These are phyloP conservation scores for Astrocystis sublimbata DNA, from an alignment of 495 filamentous ascomycete species.

Conservation along the genomic window DNA sequence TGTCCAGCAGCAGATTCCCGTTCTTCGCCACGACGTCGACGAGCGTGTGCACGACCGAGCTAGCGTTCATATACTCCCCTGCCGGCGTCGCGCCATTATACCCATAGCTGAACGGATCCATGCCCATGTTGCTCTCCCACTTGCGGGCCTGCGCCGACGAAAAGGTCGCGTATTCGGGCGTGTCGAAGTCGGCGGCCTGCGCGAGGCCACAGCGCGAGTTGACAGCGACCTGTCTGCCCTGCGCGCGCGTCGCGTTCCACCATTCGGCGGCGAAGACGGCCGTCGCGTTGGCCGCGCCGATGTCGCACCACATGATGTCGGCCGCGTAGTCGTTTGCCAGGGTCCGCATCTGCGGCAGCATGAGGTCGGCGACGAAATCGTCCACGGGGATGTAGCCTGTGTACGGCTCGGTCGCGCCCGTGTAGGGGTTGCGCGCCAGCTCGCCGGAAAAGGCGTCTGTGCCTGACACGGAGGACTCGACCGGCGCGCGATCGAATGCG, in stretches of 20 bases:
- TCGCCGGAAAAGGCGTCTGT: conserved; percentile 34
- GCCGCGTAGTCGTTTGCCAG: conserved; percentile 47
- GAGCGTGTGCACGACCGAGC: conserved; percentile 43
- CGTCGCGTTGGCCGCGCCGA: conserved; percentile 52
- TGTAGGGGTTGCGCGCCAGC: conserved; percentile 53
- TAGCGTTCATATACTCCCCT: conserved; percentile 53
- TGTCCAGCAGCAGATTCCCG: conserved; percentile 56
- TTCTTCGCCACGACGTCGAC: conserved; percentile 59
- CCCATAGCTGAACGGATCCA: conserved; percentile 58
- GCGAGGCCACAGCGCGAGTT: conserved; percentile 56
- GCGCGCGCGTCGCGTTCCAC: conserved; percentile 43
- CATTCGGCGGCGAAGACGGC: conserved; percentile 49
- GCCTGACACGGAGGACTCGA: background rate
- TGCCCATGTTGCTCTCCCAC: conserved; percentile 57
- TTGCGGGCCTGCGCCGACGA: conserved; percentile 51
- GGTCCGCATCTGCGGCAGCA: conserved; percentile 54
- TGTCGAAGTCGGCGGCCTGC: conserved; percentile 50
- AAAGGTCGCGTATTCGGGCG: conserved; percentile 53
- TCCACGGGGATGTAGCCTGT: conserved; percentile 45
- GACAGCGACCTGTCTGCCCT: conserved; percentile 50
- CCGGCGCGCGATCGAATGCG: conserved; percentile 28
- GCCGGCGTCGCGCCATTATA: conserved; percentile 55
- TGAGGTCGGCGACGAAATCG: conserved; percentile 53
- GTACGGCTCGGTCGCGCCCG: conserved; percentile 48
- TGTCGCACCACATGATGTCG: conserved; percentile 62